These are phyloP conservation scores for Yarrowia keelungensis DNA, from an alignment of 805 yeast species.

Conservation along the genomic window DNA sequence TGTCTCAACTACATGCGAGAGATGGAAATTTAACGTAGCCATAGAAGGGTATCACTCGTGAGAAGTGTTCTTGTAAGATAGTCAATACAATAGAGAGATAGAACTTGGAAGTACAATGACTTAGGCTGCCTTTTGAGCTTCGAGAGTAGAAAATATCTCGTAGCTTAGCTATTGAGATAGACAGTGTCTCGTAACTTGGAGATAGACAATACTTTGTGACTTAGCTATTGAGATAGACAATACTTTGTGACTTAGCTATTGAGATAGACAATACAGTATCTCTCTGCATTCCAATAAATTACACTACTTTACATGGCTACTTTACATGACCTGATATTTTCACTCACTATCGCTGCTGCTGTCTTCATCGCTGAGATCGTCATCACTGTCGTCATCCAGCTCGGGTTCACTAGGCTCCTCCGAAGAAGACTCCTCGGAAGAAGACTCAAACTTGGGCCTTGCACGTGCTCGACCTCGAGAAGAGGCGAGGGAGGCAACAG, in stretches of 20 bases:
- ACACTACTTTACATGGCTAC: background rate
- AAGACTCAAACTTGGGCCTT: background rate
- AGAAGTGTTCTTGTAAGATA: background rate
- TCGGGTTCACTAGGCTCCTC: background rate
- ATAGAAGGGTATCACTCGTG: background rate
- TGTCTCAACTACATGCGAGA: constrained; percentile 11
- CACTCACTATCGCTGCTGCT: background rate
- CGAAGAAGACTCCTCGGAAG: background rate
- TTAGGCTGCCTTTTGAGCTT: too few species aligned
- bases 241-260: too few species aligned
- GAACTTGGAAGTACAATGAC: too few species aligned
- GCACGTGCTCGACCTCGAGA: background rate
- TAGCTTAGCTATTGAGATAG: too few species aligned
- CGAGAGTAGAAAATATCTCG: too few species aligned
- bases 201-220: too few species aligned
- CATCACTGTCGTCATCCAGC: constrained; percentile 4
- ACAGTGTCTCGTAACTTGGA: too few species aligned
- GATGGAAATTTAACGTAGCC: background rate
- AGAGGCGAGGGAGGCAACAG: background rate
- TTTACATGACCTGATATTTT: background rate
- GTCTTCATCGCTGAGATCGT: background rate
- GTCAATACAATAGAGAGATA: too few species aligned
- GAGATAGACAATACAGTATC: too few species aligned
- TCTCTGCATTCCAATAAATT: too few species aligned
- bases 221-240: too few species aligned